A percentile compares a stretch with the other conserved stretches of the same genome.
Evolutionary conservation across 495 filamentous ascomycete species (phyloP).

Genomic region (Penicillium angulare): DNA sequence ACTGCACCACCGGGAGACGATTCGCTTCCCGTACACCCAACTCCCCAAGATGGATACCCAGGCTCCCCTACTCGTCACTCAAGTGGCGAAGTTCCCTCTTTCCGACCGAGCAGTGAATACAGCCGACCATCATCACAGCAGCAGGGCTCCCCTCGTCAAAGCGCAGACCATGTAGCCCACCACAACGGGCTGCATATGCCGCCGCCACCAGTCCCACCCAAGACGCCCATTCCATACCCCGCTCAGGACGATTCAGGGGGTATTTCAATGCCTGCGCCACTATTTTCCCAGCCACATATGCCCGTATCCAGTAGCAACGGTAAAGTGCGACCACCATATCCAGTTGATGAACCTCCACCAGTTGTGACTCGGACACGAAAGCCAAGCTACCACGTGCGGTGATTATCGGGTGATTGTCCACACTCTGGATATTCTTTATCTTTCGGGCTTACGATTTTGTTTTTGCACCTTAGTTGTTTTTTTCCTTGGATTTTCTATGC

Average conservation of each 20-base stretch:
- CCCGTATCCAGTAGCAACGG: slow-evolving; percentile 26
- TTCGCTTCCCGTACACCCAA: slow-evolving; percentile 33
- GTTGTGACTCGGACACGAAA: slow-evolving; percentile 81
- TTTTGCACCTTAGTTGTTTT: slow-evolving; percentile 1
- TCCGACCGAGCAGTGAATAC: slow-evolving; percentile 37
- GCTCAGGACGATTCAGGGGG: slow-evolving; percentile 29
- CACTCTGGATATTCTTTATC: slow-evolving; percentile 7
- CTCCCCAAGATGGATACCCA: slow-evolving; percentile 27
- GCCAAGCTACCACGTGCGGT: slow-evolving; percentile 67
- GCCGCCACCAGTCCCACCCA: slow-evolving; percentile 74
- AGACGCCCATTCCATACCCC: slow-evolving; percentile 70
- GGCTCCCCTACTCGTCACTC: slow-evolving; percentile 37
- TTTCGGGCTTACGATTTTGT: slow-evolving; percentile 4
- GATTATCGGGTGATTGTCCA: slow-evolving; percentile 15
- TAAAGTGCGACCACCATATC: slow-evolving; percentile 65
- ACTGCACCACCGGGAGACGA: slow-evolving; percentile 26
- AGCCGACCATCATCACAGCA: slow-evolving; percentile 35
- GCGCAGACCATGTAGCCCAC: slow-evolving; percentile 40
- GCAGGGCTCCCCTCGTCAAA: slow-evolving; percentile 43
- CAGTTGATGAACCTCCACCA: slow-evolving; percentile 79
- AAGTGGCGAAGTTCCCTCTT: slow-evolving; percentile 31
- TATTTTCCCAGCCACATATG: slow-evolving; percentile 18
- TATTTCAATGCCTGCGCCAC: slow-evolving; percentile 36
- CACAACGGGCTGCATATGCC: slow-evolving; percentile 49
- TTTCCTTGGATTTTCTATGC: not conserved